These are phyloP conservation scores for Insectozyma bohioensis DNA, from an alignment of 1,139 yeast genomes.

Conservation along the genomic window DNA sequence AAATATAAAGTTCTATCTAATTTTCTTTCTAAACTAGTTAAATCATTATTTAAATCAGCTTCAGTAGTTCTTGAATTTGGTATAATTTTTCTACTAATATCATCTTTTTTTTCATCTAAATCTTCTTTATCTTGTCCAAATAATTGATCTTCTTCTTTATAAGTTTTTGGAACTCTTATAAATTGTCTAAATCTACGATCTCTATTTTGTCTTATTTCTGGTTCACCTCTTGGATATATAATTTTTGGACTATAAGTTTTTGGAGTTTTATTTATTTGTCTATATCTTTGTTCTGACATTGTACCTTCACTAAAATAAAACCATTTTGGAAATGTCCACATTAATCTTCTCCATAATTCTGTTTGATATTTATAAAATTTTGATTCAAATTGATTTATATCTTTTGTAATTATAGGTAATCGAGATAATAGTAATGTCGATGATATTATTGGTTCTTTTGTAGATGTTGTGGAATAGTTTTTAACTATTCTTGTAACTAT, in stretches of 20 bases:
- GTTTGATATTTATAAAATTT: constrained; percentile 81
- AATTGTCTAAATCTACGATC: constrained; percentile 84
- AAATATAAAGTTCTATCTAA: constrained; percentile 80
- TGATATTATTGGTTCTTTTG: constrained; percentile 18
- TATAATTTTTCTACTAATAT: constrained; percentile 65
- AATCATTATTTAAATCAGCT: constrained; percentile 68
- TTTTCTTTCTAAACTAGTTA: constrained; percentile 71
- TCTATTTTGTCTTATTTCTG: constrained; percentile 84
- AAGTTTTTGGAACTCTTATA: constrained; percentile 63
- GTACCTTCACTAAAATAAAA: constrained; percentile 91
- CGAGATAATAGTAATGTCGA: constrained; percentile 69
- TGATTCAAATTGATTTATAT: constrained; percentile 67
- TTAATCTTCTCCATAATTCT: constrained; percentile 82
- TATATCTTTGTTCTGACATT: constrained; percentile 77
- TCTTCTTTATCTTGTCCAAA: constrained; percentile 21
- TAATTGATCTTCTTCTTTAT: constrained; percentile 41
- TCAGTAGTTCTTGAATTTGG: constrained; percentile 73
- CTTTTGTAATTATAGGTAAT: constrained; percentile 81
- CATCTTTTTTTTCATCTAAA: constrained; percentile 34
- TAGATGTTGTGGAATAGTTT: constrained; percentile 2
- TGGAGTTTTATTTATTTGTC: constrained; percentile 75
- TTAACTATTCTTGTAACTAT: background rate
- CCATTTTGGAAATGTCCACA: constrained; percentile 98
- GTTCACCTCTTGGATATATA: constrained; percentile 78
- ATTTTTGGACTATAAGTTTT: constrained; percentile 70